Evolutionary conservation across 768 basidiomycete species (phyloP), one percentile per base, ranked within the genome.

Genomic region (Boletus rubescentipes): DNA sequence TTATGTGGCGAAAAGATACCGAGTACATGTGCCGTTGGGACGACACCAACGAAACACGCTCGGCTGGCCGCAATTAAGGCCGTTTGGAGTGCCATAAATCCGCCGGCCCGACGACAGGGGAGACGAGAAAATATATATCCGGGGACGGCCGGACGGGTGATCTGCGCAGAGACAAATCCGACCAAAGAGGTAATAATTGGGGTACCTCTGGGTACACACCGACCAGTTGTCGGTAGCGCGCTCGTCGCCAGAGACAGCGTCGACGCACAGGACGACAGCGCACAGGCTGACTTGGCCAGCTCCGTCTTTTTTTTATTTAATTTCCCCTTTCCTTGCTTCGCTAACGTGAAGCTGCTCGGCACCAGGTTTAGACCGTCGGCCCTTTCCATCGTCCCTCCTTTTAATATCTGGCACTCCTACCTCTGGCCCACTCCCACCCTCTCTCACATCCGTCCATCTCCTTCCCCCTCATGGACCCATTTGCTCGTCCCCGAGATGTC

Each of bases 391-490:
- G 41, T 50, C 53, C 48, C 60, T 56, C 58, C 61, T 66, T 61
- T 60, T 61, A 53, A 60, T 64, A 61, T 68, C 68, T 56, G 37
- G 35, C 53, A 39, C 51, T 43, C 53, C 36, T 29, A 29, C 49
- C 54, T 49, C 34, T 31, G 23, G 14, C 37, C 36, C 30, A 38
- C 50, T 41, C 34, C 55, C 15, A 26, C 55, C 41, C 23, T 26
- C 56, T 49, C 39, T 49, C 54, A 23, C 43, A 4, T 21, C 37
- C 43, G 42, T 54, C 55, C 59, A 26, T 26, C 32, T 44, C 26
- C 18, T 26, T n/a, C 51, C 35, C 36, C 18, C 21, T 21, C 63
- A 78, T 79, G 77, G 71, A 78, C 59, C 65, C 67, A 51, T 69
- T 61, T 41, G 21, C 71, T 51, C 72, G 67, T 51, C 49, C 67